Evolutionary conservation across 345 rosid genomes (phyloP).

Genomic region (Microthlaspi erraticum): DNA sequence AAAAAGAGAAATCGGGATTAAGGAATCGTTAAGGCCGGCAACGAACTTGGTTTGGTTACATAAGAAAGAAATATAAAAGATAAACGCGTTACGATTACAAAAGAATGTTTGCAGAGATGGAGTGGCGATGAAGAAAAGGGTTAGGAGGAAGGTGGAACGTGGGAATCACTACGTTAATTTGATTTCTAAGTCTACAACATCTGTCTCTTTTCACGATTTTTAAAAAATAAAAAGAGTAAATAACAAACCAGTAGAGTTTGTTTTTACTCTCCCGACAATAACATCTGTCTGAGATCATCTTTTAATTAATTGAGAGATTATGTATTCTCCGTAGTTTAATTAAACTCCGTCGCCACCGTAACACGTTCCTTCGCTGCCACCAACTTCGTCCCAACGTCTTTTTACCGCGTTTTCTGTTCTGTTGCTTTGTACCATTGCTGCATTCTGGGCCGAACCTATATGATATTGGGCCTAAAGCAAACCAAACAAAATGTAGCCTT

Average conservation of each 20-base stretch:
- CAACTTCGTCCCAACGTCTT: not conserved
- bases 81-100: constrained; percentile 31
- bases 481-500: not conserved
- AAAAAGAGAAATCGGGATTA: not conserved
- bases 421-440: not conserved
- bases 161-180: constrained; percentile 41
- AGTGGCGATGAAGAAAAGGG: constrained; percentile 46
- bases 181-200: constrained; percentile 20
- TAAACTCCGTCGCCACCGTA: constrained; percentile 1
- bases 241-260: constrained; percentile 21
- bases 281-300: no score
- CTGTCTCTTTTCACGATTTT: not conserved
- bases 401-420: not conserved
- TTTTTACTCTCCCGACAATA: constrained; percentile 16
- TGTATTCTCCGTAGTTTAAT: no score
- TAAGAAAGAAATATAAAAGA: not conserved
- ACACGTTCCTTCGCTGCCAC: no score
- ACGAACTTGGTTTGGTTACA: constrained; percentile 19
- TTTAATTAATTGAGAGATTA: no score
- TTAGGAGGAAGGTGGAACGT: constrained; percentile 48
- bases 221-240: not conserved
- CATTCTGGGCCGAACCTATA: not conserved
- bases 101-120: constrained; percentile 38
- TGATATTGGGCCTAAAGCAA: constrained; percentile 4
- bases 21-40: constrained; percentile 35